Evolutionary conservation across 164 flowering plant genomes (phyloP), one percentile per base, ranked within the genome.

Genomic region (Vitis cinerea): DNA sequence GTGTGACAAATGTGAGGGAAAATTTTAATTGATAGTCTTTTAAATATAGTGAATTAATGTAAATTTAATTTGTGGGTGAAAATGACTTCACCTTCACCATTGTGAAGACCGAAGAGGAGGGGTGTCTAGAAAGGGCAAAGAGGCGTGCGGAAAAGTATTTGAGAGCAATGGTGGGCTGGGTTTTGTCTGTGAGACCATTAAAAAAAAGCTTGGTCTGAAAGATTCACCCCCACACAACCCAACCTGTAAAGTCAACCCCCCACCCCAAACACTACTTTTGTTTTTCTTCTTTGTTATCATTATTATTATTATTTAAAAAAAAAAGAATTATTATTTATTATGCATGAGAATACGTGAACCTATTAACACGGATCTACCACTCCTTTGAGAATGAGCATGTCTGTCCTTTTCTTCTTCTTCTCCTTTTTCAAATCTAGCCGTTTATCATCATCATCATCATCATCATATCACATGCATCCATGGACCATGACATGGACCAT

Each of bases 171-270:
- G 56, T 27, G 58, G 47, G 63, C 9, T 14, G 51, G 23, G 7
- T 7, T 51, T 53, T 15, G 74, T 65, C 54, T 67, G 72, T 70
- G 74, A 72, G 19, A 50, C 31, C 29, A 69, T 74, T 66, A 63
- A 80, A 76, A 59, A 31, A 44, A 48, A 61, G 53, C 61, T 61
- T 58, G 74, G 72, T 54, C 62, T 52, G 75, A 70, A 71, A 71
- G 75, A 74, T 71, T 74, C 76, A 66, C 64, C 55, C 9, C 17
- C 59, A 59, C 17, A 23, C 50, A 6, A 48, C 27, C 66, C 75
- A 69, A 60, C 65, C 75, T 78, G 78, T 76, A 70, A 81, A 78
- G 82, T 81, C 84, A 81, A 81, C 78, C 62, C 80, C 66, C 53
- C 44, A 81, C 78, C 62, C 80, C 4, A 61, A 67, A 68, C 74